Conservation (phyloP, 2,329 filamentous ascomycete species). For the Venturia carpophila region DNA sequence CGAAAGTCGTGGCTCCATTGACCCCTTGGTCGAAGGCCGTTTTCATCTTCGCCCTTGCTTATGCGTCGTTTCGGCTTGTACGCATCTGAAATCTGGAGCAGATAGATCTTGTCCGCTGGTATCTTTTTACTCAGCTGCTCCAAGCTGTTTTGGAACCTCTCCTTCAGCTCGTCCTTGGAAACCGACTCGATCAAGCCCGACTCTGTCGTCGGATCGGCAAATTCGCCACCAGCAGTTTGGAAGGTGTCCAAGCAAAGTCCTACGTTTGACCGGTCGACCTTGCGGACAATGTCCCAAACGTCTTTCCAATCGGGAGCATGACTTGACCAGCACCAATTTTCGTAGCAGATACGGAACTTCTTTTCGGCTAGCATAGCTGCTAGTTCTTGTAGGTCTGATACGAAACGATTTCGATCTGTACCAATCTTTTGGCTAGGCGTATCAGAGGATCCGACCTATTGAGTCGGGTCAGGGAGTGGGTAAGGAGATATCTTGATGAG, state of each 20-base stretch:
- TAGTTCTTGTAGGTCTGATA: conserved; percentile 55
- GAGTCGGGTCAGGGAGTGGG: conserved; percentile 18
- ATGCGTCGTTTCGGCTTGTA: conserved; percentile 56
- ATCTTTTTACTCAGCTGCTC: conserved; percentile 49
- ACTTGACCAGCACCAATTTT: conserved; percentile 78
- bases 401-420: conserved; percentile 43
- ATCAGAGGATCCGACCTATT: conserved; percentile 55
- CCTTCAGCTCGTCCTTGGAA: conserved; percentile 40
- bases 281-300: conserved; percentile 60
- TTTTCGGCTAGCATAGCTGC: conserved; percentile 53
- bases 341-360: conserved; percentile 59
- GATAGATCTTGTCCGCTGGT: conserved; percentile 62
- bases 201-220: conserved; percentile 59
- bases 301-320: conserved; percentile 60
- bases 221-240: conserved; percentile 65
- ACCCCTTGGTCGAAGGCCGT: conserved; percentile 52
- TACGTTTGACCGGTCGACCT: conserved; percentile 56
- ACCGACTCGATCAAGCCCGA: conserved; percentile 51
- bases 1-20: conserved; percentile 66
- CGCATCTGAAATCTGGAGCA: conserved; percentile 68
- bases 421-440: conserved; percentile 47
- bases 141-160: conserved; percentile 48
- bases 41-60: conserved; percentile 42
- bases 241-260: conserved; percentile 74
- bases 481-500: not conserved